These are phyloP conservation scores for Tylopilus sp. DNA, from an alignment of 768 basidiomycete genomes.

Conservation along the genomic window DNA sequence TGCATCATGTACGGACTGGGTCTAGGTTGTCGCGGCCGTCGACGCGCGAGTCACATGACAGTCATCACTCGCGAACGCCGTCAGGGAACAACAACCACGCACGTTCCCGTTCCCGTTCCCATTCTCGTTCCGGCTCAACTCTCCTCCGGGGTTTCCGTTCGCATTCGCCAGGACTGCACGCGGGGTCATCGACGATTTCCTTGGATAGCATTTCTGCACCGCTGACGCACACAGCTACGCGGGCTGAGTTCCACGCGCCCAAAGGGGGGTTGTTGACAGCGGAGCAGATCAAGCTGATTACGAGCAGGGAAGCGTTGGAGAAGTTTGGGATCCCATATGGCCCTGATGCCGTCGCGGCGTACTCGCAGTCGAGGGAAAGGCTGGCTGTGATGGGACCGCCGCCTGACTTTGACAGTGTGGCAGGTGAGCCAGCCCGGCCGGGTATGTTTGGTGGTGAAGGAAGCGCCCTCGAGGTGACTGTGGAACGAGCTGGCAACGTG, in stretches of 20 bases:
- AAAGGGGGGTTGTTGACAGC: conserved; percentile 39
- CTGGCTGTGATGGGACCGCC: conserved; percentile 39
- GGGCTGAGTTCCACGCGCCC: conserved; percentile 67
- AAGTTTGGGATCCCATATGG: conserved; percentile 78
- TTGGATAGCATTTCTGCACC: conserved; percentile 74
- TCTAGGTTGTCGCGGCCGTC: conserved; percentile 23
- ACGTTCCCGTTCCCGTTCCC: conserved; percentile 36
- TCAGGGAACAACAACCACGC: conserved; percentile 31
- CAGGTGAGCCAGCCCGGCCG: neutral
- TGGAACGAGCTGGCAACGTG: neutral
- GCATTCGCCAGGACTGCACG: conserved; percentile 34
- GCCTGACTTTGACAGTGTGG: conserved; percentile 46
- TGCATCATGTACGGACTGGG: conserved; percentile 8
- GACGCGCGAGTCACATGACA: conserved; percentile 22
- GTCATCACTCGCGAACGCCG: conserved; percentile 19
- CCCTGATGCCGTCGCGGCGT: conserved; percentile 55
- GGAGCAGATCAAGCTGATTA: conserved; percentile 63
- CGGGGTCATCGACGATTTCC: conserved; percentile 67
- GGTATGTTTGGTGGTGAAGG: neutral
- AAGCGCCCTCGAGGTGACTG: neutral
- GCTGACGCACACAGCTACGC: conserved; percentile 66
- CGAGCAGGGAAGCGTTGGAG: conserved; percentile 60
- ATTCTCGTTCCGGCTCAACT: conserved; percentile 34
- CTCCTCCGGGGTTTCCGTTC: conserved; percentile 38
- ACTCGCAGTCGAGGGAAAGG: conserved; percentile 30